Percentiles rank a stretch among this genome's conserved stretches.
phyloP scores from a whole-genome alignment of 208 protist genomes.

The Endotrypanum monterogeii region DNA sequence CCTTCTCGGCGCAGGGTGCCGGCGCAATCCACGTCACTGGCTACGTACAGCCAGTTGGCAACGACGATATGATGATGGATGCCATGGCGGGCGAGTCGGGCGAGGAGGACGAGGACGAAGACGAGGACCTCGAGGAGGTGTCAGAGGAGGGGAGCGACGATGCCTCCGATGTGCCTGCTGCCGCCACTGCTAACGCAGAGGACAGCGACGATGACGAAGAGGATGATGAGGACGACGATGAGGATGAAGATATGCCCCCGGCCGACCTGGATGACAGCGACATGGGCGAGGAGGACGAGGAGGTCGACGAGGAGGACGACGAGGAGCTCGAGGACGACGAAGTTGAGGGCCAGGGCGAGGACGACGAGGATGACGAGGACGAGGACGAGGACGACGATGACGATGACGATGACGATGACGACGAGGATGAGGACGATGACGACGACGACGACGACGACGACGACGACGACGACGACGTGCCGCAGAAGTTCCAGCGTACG shows the following conservation, averaged over 20 bases:
- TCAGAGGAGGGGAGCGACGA: constrained; percentile 5
- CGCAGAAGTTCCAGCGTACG: constrained; percentile 76
- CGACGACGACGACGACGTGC: constrained; percentile 56
- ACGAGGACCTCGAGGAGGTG: constrained; percentile 11
- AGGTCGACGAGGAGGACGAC: constrained; percentile 28
- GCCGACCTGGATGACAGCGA: constrained; percentile 17
- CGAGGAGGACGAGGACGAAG: constrained; percentile 24
- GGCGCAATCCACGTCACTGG: constrained; percentile 83
- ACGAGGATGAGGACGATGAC: constrained; percentile 55
- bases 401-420: constrained; percentile 66
- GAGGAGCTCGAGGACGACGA: constrained; percentile 45
- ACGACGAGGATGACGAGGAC: constrained; percentile 40
- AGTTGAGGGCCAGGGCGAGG: constrained; percentile 36
- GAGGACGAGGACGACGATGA: constrained; percentile 66
- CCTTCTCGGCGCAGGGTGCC: constrained; percentile 71
- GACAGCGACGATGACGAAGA: constrained; percentile 24
- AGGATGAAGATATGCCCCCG: constrained; percentile 21
- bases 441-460: constrained; percentile 72
- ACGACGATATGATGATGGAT: constrained; percentile 62
- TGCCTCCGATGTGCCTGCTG: constrained; percentile 2
- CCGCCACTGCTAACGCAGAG: constrained; percentile 6
- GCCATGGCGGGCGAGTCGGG: constrained; percentile 35
- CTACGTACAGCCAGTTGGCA: constrained; percentile 84
- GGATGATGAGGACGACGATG: constrained; percentile 31
- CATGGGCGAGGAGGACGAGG: constrained; percentile 32